Evolutionary conservation across 2,329 filamentous ascomycete species (phyloP).

Genomic region (Biscogniauxia marginata): DNA sequence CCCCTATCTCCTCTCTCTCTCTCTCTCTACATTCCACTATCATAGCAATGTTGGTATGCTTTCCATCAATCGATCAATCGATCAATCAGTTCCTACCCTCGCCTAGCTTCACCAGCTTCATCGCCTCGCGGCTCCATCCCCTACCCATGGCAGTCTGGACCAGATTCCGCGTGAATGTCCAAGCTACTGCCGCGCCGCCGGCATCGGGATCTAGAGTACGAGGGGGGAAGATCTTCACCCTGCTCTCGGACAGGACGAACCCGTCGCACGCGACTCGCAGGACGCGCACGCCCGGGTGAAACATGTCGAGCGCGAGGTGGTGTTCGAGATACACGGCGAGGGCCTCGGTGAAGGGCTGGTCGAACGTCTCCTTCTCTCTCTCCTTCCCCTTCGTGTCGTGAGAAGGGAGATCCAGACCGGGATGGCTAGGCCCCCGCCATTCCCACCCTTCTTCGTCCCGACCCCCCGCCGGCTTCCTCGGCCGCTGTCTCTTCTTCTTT

Average conservation of each 20-base stretch:
- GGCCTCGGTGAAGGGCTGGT: constrained; percentile 50
- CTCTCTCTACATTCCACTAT: too few relatives aligned
- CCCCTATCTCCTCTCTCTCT: too few relatives aligned
- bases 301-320: constrained; percentile 55
- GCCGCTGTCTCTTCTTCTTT: constrained; percentile 31
- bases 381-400: neutral
- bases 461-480: constrained; percentile 46
- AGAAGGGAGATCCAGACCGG: too few relatives aligned
- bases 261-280: constrained; percentile 55
- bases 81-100: neutral
- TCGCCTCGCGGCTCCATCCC: neutral
- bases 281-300: constrained; percentile 54
- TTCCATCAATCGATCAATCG: neutral
- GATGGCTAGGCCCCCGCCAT: too few relatives aligned
- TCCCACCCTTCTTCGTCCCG: constrained; percentile 53
- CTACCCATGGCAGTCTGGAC: constrained; percentile 1
- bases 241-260: constrained; percentile 52
- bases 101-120: too few relatives aligned
- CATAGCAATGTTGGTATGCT: too few relatives aligned
- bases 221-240: constrained; percentile 47
- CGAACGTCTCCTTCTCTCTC: constrained; percentile 2
- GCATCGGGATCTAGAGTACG: neutral
- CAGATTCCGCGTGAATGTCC: constrained; percentile 11
- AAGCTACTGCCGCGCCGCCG: neutral
- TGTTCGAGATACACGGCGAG: constrained; percentile 48